Evolutionary conservation across 495 filamentous ascomycete genomes (phyloP).

Genomic region (Podospora conica): DNA sequence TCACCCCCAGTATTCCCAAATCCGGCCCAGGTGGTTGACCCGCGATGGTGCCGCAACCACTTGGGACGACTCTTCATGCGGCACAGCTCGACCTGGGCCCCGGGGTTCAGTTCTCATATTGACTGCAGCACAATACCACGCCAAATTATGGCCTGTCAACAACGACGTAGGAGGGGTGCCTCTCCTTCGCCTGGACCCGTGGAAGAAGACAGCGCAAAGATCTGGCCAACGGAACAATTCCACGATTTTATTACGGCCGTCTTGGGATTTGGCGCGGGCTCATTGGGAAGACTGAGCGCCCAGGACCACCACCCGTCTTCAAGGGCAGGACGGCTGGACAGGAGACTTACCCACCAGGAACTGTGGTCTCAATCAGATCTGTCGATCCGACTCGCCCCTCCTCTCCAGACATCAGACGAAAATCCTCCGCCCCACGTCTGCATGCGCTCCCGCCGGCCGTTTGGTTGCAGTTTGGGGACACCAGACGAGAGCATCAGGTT

Average conservation of each 20-base stretch:
- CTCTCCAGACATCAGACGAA: conserved; percentile 2
- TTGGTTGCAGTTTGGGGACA: neutral
- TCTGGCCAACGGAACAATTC: neutral
- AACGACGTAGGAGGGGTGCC: neutral
- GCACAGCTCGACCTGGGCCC: conserved; percentile 9
- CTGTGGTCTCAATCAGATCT: neutral
- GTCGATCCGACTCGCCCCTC: conserved; percentile 9
- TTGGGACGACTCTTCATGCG: conserved; percentile 10
- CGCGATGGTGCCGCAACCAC: conserved; percentile 12
- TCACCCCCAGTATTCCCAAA: conserved; percentile 15
- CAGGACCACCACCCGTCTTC: neutral
- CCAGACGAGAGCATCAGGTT: neutral
- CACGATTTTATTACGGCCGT: neutral
- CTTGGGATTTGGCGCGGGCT: neutral
- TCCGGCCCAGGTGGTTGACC: conserved; percentile 13
- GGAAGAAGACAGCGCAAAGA: neutral
- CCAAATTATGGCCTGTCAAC: neutral
- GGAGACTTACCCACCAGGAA: neutral
- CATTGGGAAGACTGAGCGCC: neutral
- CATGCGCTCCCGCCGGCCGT: neutral
- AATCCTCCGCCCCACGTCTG: conserved; percentile 1
- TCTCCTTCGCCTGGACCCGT: neutral
- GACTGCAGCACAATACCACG: neutral
- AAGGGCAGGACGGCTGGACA: neutral
- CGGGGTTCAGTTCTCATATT: conserved; percentile 1